These are phyloP conservation scores for Raffaelea albimanens DNA, from an alignment of 2,329 filamentous ascomycete species.

Conservation along the genomic window DNA sequence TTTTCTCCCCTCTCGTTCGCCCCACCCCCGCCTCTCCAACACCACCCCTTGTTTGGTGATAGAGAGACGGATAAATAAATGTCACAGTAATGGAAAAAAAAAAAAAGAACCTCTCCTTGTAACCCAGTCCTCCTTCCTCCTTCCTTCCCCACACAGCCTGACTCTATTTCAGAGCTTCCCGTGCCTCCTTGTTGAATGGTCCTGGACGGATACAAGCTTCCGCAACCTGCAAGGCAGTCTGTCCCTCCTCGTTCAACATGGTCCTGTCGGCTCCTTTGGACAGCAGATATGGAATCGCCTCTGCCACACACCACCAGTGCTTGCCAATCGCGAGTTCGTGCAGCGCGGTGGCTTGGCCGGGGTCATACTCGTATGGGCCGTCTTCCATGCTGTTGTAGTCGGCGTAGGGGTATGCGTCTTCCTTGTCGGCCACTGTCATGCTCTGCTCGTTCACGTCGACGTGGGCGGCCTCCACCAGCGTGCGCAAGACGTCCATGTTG, in stretches of 20 bases:
- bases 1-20: too few species aligned
- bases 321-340: background rate
- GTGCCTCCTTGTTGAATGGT: too few species aligned
- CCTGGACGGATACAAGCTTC: too few species aligned
- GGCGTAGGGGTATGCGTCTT: background rate
- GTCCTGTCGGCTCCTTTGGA: background rate
- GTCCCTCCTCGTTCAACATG: background rate
- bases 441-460: slow-evolving; percentile 5
- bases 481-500: slow-evolving; percentile 7
- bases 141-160: too few species aligned
- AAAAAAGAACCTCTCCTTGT: too few species aligned
- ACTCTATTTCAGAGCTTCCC: too few species aligned
- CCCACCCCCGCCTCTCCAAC: too few species aligned
- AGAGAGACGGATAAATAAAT: too few species aligned
- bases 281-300: slow-evolving; percentile 2
- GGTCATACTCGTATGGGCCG: background rate
- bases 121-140: too few species aligned
- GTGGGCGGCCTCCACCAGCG: slow-evolving; percentile 4
- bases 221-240: background rate
- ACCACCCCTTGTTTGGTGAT: too few species aligned
- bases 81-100: too few species aligned
- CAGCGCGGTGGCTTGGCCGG: background rate
- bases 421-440: background rate
- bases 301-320: background rate
- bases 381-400: too few species aligned